Base-by-base conservation (phyloP, 192 early-diverging fungal species). In the Backusella psychrophila region DNA sequence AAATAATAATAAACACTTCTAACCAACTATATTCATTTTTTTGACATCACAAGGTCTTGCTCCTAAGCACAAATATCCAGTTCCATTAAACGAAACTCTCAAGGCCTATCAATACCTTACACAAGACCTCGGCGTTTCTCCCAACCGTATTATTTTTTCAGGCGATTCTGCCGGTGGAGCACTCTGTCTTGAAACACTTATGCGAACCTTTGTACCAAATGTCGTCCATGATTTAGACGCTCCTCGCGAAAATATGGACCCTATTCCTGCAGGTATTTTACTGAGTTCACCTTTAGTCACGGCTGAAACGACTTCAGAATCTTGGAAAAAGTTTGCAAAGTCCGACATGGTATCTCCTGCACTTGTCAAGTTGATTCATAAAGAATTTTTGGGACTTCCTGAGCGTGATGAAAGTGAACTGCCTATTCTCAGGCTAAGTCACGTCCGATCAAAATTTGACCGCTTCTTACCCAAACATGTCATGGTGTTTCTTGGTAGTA, bases 121-220 rank as follows among this genome's bases (percentile, higher is more conserved):
- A 34, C 38, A 31, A 53, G 59, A 75, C 3, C 19, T 82, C 17
- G 73, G 73, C 12, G 75, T 82, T 5, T 46, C 77, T 11, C 56
- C 66, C 36, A 33, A 41, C 8, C 78, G 78, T 65, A 49, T 82
- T 5, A 73, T 82, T 31, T 36, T 75, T 33, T 76, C 74, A 35
- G 81, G 81, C 12, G 81, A 82, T 21, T 82, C 81, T 41, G 65
- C 76, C 6, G 81, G 81, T 35, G 81, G 69, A 46, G 77, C 73
- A 29, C 33, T 82, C 7, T 29, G 41, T 15, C 63, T 82, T 35
- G 81, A 82, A 75, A 73, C 68, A 14, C 59, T 82, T 21, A 74
- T 70, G 7, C 69, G 67, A 7, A 68, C 59, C 1, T 67, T 76
- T 49, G 70, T 70, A 33, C 81, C 81, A 9, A 63, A 56, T 11